Conservation (phyloP, 1,284 basidiomycete genomes). For the Trametes polyzona region DNA sequence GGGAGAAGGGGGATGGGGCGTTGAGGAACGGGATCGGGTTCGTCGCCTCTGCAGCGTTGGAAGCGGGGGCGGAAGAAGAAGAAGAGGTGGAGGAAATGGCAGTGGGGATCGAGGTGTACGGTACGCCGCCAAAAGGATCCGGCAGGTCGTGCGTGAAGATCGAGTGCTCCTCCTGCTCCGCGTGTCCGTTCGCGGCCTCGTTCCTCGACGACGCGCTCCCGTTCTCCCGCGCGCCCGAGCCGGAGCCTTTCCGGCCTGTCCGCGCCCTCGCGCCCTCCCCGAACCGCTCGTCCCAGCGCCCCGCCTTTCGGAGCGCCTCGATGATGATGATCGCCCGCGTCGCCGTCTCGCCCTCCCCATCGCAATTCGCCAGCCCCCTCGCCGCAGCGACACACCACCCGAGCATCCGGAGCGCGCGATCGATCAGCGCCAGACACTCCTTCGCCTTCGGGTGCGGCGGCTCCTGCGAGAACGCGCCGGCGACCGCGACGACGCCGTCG, state of each 20-base stretch:
- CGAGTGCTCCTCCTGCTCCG: background rate
- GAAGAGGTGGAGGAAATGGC: too few species aligned
- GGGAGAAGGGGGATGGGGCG: background rate
- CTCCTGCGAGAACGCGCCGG: conserved; percentile 32
- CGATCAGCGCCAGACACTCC: conserved; percentile 31
- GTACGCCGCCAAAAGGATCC: too few species aligned
- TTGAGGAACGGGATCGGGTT: conserved; percentile 13
- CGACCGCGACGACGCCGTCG: conserved; percentile 37
- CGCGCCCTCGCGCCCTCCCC: conserved; percentile 3
- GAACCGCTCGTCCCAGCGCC: conserved; percentile 28
- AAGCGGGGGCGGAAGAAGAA: background rate
- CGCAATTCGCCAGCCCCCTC: background rate
- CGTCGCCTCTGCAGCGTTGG: background rate
- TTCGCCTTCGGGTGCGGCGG: conserved; percentile 31
- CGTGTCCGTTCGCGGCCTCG: background rate
- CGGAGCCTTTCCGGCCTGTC: background rate
- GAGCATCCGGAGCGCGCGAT: conserved; percentile 28
- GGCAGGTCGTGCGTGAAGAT: background rate
- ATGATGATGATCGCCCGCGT: conserved; percentile 28
- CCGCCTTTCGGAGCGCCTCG: conserved; percentile 29
- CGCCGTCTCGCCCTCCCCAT: conserved; percentile 31
- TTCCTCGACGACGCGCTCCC: background rate
- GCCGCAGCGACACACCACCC: conserved; percentile 18
- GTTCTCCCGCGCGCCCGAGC: too few species aligned
- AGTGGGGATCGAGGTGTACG: too few species aligned